A percentile compares a stretch with the other conserved stretches of the same genome.
phyloP scores from a whole-genome alignment of 1,139 yeast species.

The Magnusiomyces paraingens region DNA sequence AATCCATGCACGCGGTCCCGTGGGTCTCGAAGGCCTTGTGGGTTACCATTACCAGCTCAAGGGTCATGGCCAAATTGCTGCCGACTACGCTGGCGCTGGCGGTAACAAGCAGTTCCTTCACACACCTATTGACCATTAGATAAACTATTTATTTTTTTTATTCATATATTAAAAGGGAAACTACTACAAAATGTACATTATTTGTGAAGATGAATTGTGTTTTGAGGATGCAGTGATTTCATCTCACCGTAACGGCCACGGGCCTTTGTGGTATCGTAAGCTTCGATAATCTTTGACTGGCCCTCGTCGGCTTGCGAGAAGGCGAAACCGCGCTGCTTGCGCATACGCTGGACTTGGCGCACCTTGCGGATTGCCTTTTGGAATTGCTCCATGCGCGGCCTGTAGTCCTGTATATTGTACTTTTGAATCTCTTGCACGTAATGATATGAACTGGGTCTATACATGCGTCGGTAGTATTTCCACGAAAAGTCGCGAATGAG shows the following conservation, averaged over 20 bases:
- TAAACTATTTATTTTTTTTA: conserved; percentile 61
- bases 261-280: conserved; percentile 81
- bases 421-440: conserved; percentile 96
- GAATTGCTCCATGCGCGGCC: conserved; percentile 94
- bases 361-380: conserved; percentile 96
- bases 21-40: conserved; percentile 93
- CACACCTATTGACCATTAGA: conserved; percentile 16
- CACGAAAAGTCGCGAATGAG: conserved; percentile 82
- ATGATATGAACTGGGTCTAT: conserved; percentile 87
- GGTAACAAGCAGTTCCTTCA: conserved; percentile 78
- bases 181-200: not conserved
- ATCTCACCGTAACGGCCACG: conserved; percentile 51
- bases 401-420: conserved; percentile 84
- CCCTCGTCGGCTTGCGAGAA: conserved; percentile 95
- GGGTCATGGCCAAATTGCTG: conserved; percentile 88
- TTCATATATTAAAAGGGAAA: conserved; percentile 14
- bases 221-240: conserved; percentile 23
- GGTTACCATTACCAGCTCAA: conserved; percentile 89
- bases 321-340: conserved; percentile 97
- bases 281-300: conserved; percentile 83
- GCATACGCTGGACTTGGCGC: conserved; percentile 96
- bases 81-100: conserved; percentile 90
- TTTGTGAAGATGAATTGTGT: conserved; percentile 12
- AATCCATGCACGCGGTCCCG: conserved; percentile 98
- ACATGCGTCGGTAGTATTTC: conserved; percentile 91